Conservation (phyloP, 129 eudicot genomes). For the Silybum marianum region DNA sequence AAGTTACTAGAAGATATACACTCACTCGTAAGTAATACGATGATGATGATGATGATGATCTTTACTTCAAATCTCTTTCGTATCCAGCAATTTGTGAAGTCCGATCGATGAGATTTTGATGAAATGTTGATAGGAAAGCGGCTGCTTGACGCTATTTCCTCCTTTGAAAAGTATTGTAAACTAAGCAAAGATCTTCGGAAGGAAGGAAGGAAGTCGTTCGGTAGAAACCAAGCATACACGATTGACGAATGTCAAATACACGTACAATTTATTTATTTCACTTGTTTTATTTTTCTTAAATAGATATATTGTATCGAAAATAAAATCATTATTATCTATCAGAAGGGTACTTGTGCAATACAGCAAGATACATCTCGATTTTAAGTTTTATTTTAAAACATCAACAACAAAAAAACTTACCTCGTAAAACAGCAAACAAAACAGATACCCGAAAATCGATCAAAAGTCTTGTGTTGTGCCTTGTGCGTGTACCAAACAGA, state of each 20-base stretch:
- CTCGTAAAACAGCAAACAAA: too few species aligned
- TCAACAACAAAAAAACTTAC: too few species aligned
- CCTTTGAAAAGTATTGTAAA: slow-evolving; percentile 19
- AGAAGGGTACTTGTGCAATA: too few species aligned
- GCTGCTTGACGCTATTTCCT: slow-evolving; percentile 17
- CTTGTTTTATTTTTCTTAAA: too few species aligned
- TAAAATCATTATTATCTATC: too few species aligned
- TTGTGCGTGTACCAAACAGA: too few species aligned
- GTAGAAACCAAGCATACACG: slow-evolving; percentile 11
- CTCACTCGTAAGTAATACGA: slow-evolving; percentile 9
- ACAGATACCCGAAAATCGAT: too few species aligned
- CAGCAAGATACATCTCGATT: too few species aligned
- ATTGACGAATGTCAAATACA: slow-evolving; percentile 2
- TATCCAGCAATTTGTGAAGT: not conserved
- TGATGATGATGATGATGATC: slow-evolving; percentile 7
- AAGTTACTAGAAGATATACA: slow-evolving; percentile 14
- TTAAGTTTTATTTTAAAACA: too few species aligned
- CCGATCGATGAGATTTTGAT: slow-evolving; percentile 5
- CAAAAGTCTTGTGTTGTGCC: too few species aligned
- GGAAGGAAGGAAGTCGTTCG: slow-evolving; percentile 7
- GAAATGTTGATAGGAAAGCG: slow-evolving; percentile 7
- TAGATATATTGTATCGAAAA: too few species aligned
- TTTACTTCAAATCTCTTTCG: not conserved
- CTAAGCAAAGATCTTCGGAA: slow-evolving; percentile 1
- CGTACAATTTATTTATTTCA: not conserved